Conservation (phyloP, 768 basidiomycete species). For the Ephemerocybe angulata region DNA sequence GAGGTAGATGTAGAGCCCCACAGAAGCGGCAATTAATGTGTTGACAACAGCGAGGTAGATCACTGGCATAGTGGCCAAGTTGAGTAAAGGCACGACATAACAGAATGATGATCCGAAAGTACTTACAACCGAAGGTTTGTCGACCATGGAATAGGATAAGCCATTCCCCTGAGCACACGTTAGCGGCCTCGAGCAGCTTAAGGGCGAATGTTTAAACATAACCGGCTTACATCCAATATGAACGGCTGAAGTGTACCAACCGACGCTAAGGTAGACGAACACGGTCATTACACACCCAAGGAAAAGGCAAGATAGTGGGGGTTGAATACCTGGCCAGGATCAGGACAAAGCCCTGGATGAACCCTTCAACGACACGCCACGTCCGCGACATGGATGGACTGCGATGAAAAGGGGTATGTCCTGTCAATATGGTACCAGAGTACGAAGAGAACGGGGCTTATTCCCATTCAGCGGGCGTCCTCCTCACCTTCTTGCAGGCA, state of each 20-base stretch:
- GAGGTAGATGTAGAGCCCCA: constrained; percentile 32
- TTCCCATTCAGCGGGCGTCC: too few species aligned
- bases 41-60: constrained; percentile 12
- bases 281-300: background rate
- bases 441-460: too few species aligned
- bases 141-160: background rate
- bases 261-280: background rate
- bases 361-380: background rate
- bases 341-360: background rate
- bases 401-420: too few species aligned
- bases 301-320: background rate
- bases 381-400: too few species aligned
- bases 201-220: background rate
- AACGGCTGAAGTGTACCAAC: constrained; percentile 1
- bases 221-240: constrained; percentile 2
- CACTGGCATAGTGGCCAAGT: background rate
- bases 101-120: background rate
- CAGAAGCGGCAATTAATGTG: constrained; percentile 21
- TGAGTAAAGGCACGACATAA: too few species aligned
- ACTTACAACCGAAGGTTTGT: constrained; percentile 1
- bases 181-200: background rate
- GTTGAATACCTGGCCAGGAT: background rate
- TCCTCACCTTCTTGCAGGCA: too few species aligned
- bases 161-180: constrained; percentile 3
- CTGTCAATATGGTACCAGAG: too few species aligned